phyloP scores from a whole-genome alignment of 2,329 filamentous ascomycete species.

The Phialophora verrucosa region DNA sequence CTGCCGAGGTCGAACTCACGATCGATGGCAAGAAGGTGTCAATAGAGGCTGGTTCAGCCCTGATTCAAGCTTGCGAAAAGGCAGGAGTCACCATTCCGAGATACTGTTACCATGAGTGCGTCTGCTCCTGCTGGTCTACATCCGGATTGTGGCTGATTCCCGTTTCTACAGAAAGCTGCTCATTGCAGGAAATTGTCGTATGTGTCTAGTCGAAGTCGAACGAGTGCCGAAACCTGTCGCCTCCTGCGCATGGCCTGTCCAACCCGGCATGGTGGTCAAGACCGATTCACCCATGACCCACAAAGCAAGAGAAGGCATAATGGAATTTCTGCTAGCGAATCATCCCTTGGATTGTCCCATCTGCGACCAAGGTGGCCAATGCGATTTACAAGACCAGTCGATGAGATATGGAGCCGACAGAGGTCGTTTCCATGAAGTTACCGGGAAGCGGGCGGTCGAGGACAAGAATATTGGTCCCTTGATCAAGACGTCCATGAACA shows the following conservation, averaged over 20 bases:
- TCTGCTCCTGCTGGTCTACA: slow-evolving; percentile 2
- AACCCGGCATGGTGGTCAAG: slow-evolving; percentile 98
- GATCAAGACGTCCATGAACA: slow-evolving; percentile 99
- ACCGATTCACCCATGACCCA: slow-evolving; percentile 94
- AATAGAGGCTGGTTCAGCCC: slow-evolving; percentile 94
- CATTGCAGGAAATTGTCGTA: slow-evolving; percentile 99
- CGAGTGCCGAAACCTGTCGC: slow-evolving; percentile 94
- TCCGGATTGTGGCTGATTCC: slow-evolving; percentile 15
- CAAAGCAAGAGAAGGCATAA: slow-evolving; percentile 97
- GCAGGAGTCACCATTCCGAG: slow-evolving; percentile 88
- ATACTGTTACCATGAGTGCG: slow-evolving; percentile 98
- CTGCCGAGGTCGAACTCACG: slow-evolving; percentile 94
- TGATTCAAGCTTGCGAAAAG: slow-evolving; percentile 99
- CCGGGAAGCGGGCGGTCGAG: slow-evolving; percentile 95
- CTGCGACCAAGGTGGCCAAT: slow-evolving; percentile 98
- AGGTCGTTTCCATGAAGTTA: slow-evolving; percentile 94
- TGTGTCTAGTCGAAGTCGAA: slow-evolving; percentile 99
- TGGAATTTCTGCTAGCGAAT: slow-evolving; percentile 97
- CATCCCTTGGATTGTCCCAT: slow-evolving; percentile 96
- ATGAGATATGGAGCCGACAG: slow-evolving; percentile 98
- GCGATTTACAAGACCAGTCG: slow-evolving; percentile 98
- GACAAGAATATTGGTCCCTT: slow-evolving; percentile 99
- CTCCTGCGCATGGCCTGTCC: slow-evolving; percentile 98
- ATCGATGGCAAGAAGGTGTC: slow-evolving; percentile 98
- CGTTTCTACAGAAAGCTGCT: slow-evolving; percentile 75